phyloP scores from a whole-genome alignment of 2,329 filamentous ascomycete species.

The Colletotrichum incanum region DNA sequence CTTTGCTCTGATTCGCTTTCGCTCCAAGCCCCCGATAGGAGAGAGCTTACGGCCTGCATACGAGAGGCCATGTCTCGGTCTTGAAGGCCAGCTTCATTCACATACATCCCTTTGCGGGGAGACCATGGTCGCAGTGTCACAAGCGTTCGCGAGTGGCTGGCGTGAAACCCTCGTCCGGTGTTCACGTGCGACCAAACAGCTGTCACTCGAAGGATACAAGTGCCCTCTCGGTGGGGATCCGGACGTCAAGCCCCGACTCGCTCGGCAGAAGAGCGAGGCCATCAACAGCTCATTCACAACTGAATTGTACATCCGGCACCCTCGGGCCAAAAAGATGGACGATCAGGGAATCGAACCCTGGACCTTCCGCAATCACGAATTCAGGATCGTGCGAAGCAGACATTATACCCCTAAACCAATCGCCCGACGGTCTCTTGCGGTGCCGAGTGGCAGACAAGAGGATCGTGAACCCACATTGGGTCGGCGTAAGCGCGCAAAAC shows the following conservation, averaged over 20 bases:
- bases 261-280: not conserved
- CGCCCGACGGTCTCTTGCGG: not conserved
- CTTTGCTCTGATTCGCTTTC: constrained; percentile 1
- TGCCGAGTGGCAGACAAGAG: not conserved
- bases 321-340: not conserved
- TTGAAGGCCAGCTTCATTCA: not conserved
- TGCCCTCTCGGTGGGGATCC: not conserved
- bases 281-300: not conserved
- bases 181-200: not conserved
- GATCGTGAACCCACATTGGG: not conserved
- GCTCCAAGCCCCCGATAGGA: not conserved
- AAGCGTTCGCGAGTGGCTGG: not conserved
- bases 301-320: not conserved
- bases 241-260: no score
- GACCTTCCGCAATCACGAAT: constrained; percentile 17
- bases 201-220: not conserved
- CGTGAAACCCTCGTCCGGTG: not conserved
- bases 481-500: not conserved
- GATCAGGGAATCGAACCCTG: constrained; percentile 27
- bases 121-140: not conserved
- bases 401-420: constrained; percentile 30
- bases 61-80: not conserved
- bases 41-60: not conserved
- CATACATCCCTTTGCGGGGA: not conserved
- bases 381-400: constrained; percentile 15